Percentiles rank a stretch among this genome's conserved stretches.
These are phyloP conservation scores for Naganishia randhawae DNA, from an alignment of 768 basidiomycete genomes.

Conservation along the genomic window DNA sequence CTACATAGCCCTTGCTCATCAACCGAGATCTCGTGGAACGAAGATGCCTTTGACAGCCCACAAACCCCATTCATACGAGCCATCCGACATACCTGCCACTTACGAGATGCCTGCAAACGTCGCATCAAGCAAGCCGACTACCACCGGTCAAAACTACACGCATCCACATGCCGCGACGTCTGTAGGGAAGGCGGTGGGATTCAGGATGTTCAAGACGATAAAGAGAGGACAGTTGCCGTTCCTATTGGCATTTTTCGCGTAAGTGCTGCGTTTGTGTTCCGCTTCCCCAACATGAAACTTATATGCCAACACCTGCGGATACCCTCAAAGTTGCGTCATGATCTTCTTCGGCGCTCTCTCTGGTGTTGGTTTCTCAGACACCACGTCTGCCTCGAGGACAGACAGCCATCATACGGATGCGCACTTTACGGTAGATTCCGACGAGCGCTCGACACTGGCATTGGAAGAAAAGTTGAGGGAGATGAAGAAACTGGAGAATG, in stretches of 20 bases:
- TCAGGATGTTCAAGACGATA: conserved; percentile 35
- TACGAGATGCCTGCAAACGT: conserved; percentile 3
- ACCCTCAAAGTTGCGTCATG: conserved; percentile 41
- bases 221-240: conserved; percentile 46
- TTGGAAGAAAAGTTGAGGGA: conserved; percentile 33
- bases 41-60: background rate
- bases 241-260: conserved; percentile 45
- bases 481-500: conserved; percentile 41
- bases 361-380: conserved; percentile 45
- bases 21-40: too few relatives aligned
- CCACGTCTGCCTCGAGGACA: background rate
- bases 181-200: conserved; percentile 37
- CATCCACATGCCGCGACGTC: conserved; percentile 23
- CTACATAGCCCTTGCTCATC: too few relatives aligned
- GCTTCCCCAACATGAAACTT: background rate
- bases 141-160: background rate
- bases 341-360: conserved; percentile 47
- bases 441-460: conserved; percentile 1
- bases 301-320: background rate
- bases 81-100: background rate
- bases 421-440: background rate
- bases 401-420: conserved; percentile 1
- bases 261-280: conserved; percentile 20
- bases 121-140: background rate
- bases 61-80: background rate